Evolutionary conservation across 441 rosid species (phyloP).

Genomic region (Erysimum pusillum): DNA sequence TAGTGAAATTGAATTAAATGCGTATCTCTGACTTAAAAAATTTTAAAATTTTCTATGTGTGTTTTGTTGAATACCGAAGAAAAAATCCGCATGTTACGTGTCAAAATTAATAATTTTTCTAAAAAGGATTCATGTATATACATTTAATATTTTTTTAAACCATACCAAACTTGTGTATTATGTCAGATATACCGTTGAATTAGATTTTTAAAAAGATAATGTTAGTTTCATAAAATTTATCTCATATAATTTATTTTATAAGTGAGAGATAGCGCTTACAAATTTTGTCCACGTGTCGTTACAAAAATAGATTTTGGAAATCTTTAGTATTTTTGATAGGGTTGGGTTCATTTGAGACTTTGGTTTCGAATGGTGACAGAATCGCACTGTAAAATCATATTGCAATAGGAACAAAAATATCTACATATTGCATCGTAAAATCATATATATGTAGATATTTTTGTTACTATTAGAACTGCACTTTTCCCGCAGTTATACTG

Average conservation of each 20-base stretch:
- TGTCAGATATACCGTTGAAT: not conserved
- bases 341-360: too few relatives aligned
- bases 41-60: not conserved
- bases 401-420: too few relatives aligned
- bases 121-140: not conserved
- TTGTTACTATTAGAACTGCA: too few relatives aligned
- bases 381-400: too few relatives aligned
- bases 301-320: too few relatives aligned
- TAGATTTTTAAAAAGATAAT: not conserved
- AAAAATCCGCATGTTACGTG: not conserved
- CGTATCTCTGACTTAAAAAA: not conserved
- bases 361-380: too few relatives aligned
- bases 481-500: too few relatives aligned
- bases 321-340: too few relatives aligned
- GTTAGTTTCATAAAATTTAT: not conserved
- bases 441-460: too few relatives aligned
- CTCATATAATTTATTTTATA: not conserved
- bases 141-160: not conserved
- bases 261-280: not conserved
- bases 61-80: not conserved
- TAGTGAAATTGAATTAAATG: not conserved
- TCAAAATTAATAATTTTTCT: not conserved
- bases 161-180: not conserved
- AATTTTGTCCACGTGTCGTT: not conserved
- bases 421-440: too few relatives aligned